A percentile compares a stretch with the other conserved stretches of the same genome.
phyloP scores from a whole-genome alignment of 768 basidiomycete species.

The Multifurca ochricompacta region DNA sequence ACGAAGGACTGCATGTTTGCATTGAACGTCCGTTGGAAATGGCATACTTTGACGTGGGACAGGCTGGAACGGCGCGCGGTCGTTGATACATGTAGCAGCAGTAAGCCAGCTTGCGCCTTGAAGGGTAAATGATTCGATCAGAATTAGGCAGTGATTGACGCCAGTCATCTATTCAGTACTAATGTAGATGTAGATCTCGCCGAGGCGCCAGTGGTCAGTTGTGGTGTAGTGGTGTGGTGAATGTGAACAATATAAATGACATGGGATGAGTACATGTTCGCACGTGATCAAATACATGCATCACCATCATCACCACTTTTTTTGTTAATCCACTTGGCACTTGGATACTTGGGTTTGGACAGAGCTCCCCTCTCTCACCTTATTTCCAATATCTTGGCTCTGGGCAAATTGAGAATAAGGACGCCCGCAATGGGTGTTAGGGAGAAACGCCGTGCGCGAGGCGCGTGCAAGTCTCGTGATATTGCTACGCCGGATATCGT shows the following conservation, averaged over 20 bases:
- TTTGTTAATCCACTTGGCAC: no score
- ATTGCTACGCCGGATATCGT: not conserved
- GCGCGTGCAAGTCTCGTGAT: slow-evolving; percentile 10
- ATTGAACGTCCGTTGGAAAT: not conserved
- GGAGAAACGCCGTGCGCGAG: not conserved
- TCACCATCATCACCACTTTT: not conserved
- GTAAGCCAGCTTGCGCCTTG: not conserved
- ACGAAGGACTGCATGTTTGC: not conserved
- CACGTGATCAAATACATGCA: not conserved
- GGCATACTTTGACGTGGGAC: not conserved
- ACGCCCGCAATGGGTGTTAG: not conserved
- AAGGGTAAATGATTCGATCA: slow-evolving; percentile 1
- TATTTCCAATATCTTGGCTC: not conserved
- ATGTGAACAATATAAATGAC: not conserved
- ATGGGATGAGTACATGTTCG: not conserved
- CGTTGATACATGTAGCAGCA: not conserved
- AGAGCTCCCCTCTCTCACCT: no score
- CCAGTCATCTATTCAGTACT: not conserved
- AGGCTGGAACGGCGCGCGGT: not conserved
- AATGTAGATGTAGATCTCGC: not conserved
- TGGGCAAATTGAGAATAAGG: not conserved
- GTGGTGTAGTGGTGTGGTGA: not conserved
- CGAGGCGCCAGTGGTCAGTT: not conserved
- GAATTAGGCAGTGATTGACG: slow-evolving; percentile 2
- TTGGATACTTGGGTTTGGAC: no score